These are phyloP conservation scores for Solanum corneliomulleri DNA, from an alignment of 257 asterid genomes.

Conservation along the genomic window DNA sequence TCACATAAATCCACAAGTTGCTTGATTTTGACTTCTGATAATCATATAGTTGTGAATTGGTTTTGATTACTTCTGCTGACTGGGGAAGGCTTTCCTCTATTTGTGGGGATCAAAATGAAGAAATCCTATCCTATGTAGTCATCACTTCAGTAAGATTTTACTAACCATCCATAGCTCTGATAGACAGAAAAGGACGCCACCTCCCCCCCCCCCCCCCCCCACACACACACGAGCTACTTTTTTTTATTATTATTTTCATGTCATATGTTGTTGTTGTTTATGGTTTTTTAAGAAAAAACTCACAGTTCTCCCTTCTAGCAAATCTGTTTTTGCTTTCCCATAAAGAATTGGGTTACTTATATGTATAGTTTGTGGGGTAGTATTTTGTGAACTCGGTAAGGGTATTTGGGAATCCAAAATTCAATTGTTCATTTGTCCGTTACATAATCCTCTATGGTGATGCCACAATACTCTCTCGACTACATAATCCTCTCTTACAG, in stretches of 20 bases:
- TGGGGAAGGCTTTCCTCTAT: neutral
- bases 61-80: neutral
- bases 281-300: neutral
- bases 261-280: neutral
- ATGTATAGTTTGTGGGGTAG: neutral
- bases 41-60: neutral
- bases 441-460: neutral
- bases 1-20: neutral
- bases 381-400: neutral
- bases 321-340: neutral
- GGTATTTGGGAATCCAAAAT: neutral
- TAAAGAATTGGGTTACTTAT: neutral
- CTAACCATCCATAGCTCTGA: neutral
- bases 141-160: neutral
- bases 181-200: neutral
- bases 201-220: neutral
- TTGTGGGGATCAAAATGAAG: neutral
- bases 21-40: neutral
- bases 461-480: neutral
- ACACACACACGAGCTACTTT: neutral
- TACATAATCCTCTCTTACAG: neutral
- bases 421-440: neutral
- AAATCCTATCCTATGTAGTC: neutral
- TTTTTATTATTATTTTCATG: neutral
- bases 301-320: neutral